These are phyloP conservation scores for Tulasnella sp. DNA, from an alignment of 768 basidiomycete species.

Conservation along the genomic window DNA sequence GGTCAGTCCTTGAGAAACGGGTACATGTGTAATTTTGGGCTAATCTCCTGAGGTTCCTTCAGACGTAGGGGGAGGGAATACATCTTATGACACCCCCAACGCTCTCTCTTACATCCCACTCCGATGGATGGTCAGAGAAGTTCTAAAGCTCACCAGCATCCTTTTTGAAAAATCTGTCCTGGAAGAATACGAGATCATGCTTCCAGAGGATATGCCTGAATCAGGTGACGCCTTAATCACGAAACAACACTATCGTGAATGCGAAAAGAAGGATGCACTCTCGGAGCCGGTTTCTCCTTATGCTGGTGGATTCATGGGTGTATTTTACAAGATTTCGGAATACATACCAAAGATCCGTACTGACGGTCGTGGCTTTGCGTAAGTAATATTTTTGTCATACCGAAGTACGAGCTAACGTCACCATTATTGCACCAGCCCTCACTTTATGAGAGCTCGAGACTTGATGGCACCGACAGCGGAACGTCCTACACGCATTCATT, in stretches of 20 bases:
- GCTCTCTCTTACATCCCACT: conserved; percentile 49
- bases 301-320: too few relatives aligned
- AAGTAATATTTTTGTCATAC: too few relatives aligned
- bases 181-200: not conserved
- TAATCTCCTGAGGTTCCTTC: not conserved
- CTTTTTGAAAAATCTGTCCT: conserved; percentile 30
- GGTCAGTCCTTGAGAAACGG: not conserved
- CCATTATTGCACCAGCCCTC: too few relatives aligned
- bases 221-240: not conserved
- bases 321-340: too few relatives aligned
- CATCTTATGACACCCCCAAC: conserved; percentile 34
- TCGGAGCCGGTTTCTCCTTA: too few relatives aligned
- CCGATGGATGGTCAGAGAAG: conserved; percentile 61
- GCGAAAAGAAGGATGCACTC: conserved; percentile 6
- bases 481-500: too few relatives aligned
- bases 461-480: too few relatives aligned
- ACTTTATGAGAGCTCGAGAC: too few relatives aligned
- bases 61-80: conserved; percentile 66
- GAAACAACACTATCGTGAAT: not conserved
- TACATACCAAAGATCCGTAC: too few relatives aligned
- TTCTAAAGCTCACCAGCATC: conserved; percentile 42
- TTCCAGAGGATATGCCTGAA: not conserved
- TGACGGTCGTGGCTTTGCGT: too few relatives aligned
- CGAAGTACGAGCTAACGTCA: too few relatives aligned
- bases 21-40: too few relatives aligned